Conservation (phyloP, 2,329 filamentous ascomycete genomes). For the Albophoma yamanashiensis region DNA sequence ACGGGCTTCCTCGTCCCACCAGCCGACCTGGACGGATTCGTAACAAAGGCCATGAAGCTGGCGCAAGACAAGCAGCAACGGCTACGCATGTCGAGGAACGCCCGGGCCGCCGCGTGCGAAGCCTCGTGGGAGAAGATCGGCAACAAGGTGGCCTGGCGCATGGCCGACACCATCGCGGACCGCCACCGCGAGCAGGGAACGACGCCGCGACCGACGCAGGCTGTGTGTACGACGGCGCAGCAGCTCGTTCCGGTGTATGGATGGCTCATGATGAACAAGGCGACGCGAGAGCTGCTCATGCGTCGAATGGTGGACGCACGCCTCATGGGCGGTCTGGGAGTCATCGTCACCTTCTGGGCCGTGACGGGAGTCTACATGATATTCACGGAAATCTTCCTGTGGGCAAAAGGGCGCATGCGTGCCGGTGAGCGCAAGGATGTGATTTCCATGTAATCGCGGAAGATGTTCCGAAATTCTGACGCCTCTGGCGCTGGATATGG, state of each 20-base stretch:
- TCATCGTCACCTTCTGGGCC: constrained; percentile 38
- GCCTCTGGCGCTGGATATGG: neutral
- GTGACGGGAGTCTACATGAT: constrained; percentile 36
- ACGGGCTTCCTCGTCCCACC: constrained; percentile 53
- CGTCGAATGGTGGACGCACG: constrained; percentile 30
- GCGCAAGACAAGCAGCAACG: constrained; percentile 33
- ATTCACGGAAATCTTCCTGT: constrained; percentile 34
- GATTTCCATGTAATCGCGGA: neutral
- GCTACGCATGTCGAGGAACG: constrained; percentile 30
- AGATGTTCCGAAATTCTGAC: neutral
- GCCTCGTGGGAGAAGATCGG: constrained; percentile 65
- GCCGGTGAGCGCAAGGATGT: constrained; percentile 13
- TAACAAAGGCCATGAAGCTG: constrained; percentile 39
- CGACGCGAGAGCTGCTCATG: constrained; percentile 22
- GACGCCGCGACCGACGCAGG: constrained; percentile 4
- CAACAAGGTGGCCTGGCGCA: constrained; percentile 56
- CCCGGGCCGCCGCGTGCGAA: constrained; percentile 46
- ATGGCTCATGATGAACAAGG: constrained; percentile 32
- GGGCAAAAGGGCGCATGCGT: constrained; percentile 22
- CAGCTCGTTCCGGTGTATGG: constrained; percentile 28
- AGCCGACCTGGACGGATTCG: constrained; percentile 47
- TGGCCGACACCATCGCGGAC: constrained; percentile 42
- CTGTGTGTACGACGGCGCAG: constrained; percentile 11
- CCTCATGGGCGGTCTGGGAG: constrained; percentile 30
- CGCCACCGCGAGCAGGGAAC: constrained; percentile 22